These are phyloP conservation scores for Pelargonium fulgidum DNA, from an alignment of 441 rosid genomes.

Conservation along the genomic window DNA sequence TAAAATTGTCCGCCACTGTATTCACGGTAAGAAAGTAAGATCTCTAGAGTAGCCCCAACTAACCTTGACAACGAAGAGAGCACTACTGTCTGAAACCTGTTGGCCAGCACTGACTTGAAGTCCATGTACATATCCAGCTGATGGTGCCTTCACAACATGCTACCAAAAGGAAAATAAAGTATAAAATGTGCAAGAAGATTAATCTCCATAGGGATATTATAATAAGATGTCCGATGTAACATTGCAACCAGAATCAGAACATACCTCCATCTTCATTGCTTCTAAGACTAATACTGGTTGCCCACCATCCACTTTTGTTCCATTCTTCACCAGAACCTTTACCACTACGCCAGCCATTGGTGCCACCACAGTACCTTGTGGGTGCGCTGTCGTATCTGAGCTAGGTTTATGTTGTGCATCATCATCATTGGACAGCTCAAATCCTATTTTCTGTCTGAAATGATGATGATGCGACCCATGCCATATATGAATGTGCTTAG, in stretches of 20 bases:
- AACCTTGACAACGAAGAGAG: conserved; percentile 75
- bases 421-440: conserved; percentile 48
- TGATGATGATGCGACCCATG: conserved; percentile 54
- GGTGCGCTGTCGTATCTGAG: conserved; percentile 44
- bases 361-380: conserved; percentile 67
- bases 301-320: conserved; percentile 61
- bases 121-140: conserved; percentile 55
- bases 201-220: not conserved
- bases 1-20: no score
- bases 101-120: conserved; percentile 66
- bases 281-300: conserved; percentile 78
- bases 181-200: conserved; percentile 4
- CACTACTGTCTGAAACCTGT: conserved; percentile 65
- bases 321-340: conserved; percentile 73
- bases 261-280: conserved; percentile 99
- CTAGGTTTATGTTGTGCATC: conserved; percentile 47
- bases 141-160: conserved; percentile 87
- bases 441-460: conserved; percentile 57
- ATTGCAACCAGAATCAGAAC: conserved; percentile 19
- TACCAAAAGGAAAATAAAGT: conserved; percentile 18
- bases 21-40: not conserved
- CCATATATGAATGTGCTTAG: conserved; percentile 71
- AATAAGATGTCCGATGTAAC: conserved; percentile 6
- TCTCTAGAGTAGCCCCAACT: conserved; percentile 17
- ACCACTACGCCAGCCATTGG: conserved; percentile 97